Conservation (phyloP, 768 basidiomycete genomes). For the Lentinula aciculospora region DNA sequence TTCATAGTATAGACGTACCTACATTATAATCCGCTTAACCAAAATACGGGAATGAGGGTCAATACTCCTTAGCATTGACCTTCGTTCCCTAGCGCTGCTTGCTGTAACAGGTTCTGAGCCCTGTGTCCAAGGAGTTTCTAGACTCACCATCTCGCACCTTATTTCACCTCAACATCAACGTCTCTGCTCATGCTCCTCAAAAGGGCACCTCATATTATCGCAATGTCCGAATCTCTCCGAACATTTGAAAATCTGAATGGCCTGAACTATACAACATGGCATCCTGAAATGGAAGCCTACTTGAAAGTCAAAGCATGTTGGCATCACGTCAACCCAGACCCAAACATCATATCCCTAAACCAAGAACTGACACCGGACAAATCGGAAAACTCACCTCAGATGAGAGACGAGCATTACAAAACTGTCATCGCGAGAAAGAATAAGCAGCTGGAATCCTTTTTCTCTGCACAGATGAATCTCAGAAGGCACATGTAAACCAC, state of each 20-base stretch:
- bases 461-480: not conserved
- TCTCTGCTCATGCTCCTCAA: not conserved
- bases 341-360: not conserved
- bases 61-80: not conserved
- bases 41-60: not conserved
- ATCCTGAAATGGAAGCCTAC: not conserved
- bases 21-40: too few species aligned
- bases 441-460: not conserved
- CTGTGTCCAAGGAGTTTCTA: not conserved
- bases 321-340: not conserved
- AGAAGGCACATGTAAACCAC: slow-evolving; percentile 15
- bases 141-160: not conserved
- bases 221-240: not conserved
- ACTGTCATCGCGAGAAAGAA: not conserved
- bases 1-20: too few species aligned
- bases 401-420: not conserved
- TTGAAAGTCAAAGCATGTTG: not conserved
- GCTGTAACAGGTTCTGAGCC: not conserved
- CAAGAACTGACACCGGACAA: not conserved
- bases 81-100: not conserved
- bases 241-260: not conserved
- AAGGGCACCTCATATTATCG: not conserved
- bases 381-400: not conserved
- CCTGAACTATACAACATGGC: not conserved
- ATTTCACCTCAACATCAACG: not conserved